These are phyloP conservation scores for Phanerodontia chrysosporium DNA, from an alignment of 768 basidiomycete genomes.

Conservation along the genomic window DNA sequence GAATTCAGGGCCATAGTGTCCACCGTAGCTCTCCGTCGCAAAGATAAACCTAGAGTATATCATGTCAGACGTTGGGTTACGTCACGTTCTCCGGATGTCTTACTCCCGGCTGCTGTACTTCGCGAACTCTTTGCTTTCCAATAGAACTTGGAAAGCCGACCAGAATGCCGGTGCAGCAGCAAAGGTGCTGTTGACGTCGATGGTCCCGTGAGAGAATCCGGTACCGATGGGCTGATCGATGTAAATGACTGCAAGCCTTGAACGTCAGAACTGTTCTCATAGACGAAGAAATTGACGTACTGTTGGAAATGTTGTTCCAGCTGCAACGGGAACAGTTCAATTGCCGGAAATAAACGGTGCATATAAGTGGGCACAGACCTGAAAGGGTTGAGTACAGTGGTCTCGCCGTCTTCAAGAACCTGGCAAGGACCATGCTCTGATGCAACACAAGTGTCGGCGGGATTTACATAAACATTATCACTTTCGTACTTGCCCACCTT, in stretches of 20 bases:
- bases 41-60: slow-evolving; percentile 46
- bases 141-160: slow-evolving; percentile 60
- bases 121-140: slow-evolving; percentile 50
- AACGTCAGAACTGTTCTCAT: too few species aligned
- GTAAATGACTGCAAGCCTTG: slow-evolving; percentile 63
- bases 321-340: too few species aligned
- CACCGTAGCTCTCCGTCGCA: slow-evolving; percentile 65
- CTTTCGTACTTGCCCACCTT: slow-evolving; percentile 44
- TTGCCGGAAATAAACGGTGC: too few species aligned
- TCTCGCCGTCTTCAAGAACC: slow-evolving; percentile 49
- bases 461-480: too few species aligned
- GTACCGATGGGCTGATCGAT: slow-evolving; percentile 68
- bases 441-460: background rate
- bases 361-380: slow-evolving; percentile 43
- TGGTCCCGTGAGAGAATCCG: slow-evolving; percentile 57
- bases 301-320: slow-evolving; percentile 68
- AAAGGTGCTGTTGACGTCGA: slow-evolving; percentile 53
- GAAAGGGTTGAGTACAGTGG: slow-evolving; percentile 55
- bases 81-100: slow-evolving; percentile 13
- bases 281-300: too few species aligned
- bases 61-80: background rate
- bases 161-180: slow-evolving; percentile 56
- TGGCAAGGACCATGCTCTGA: slow-evolving; percentile 62
- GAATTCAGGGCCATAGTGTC: slow-evolving; percentile 63
- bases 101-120: slow-evolving; percentile 52